A percentile compares a stretch with the other conserved stretches of the same genome.
Evolutionary conservation across 1,284 basidiomycete genomes (phyloP).

Genomic region (Trichosporon sp.): DNA sequence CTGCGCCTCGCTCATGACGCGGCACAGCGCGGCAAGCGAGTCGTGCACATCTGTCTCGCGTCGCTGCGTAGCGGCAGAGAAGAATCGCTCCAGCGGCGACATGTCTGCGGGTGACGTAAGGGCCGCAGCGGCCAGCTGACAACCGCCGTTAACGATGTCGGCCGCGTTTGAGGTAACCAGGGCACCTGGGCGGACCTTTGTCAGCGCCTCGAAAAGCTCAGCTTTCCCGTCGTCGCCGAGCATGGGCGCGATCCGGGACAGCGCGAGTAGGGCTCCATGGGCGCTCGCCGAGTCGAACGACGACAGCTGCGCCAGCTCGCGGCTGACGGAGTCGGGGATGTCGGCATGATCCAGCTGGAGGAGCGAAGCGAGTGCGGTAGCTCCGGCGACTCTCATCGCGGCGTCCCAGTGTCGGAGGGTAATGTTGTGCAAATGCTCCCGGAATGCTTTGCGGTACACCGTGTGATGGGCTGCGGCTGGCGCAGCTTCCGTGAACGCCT

Average conservation of each 20-base stretch:
- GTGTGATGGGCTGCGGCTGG: constrained; percentile 74
- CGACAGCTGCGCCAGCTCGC: constrained; percentile 60
- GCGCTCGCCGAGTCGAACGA: constrained; percentile 72
- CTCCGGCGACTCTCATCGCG: constrained; percentile 76
- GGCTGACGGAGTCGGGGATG: constrained; percentile 39
- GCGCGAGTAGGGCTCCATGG: constrained; percentile 77
- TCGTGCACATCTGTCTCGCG: constrained; percentile 70
- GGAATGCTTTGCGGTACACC: constrained; percentile 71
- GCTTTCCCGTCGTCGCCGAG: constrained; percentile 46
- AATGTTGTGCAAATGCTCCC: constrained; percentile 74
- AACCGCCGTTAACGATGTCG: constrained; percentile 72
- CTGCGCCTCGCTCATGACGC: constrained; percentile 64
- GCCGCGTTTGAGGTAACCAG: constrained; percentile 73
- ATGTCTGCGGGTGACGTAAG: constrained; percentile 59
- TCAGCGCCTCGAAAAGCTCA: constrained; percentile 50
- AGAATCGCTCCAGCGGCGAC: constrained; percentile 28
- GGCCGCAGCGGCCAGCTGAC: constrained; percentile 69
- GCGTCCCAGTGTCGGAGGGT: constrained; percentile 89
- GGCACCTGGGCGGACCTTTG: constrained; percentile 60
- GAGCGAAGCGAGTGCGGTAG: constrained; percentile 71
- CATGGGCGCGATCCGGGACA: constrained; percentile 68
- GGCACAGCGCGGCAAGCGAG: constrained; percentile 69
- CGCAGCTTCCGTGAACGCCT: constrained; percentile 80
- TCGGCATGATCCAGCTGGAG: constrained; percentile 60
- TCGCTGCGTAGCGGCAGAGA: constrained; percentile 74